Conservation (phyloP, 2,329 filamentous ascomycete genomes). For the Lachnellula cervina region DNA sequence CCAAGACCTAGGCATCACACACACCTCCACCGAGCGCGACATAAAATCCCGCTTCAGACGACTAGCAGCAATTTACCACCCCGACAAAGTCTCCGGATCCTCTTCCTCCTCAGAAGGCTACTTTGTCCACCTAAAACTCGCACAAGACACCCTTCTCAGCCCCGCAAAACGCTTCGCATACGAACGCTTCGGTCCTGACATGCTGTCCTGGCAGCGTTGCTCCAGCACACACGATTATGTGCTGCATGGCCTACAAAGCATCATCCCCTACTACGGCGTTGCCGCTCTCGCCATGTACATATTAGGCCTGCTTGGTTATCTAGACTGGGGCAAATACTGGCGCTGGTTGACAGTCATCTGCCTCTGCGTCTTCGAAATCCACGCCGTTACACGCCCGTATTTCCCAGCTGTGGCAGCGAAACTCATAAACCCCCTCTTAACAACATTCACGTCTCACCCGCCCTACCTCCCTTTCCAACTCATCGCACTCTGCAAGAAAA, state of each 20-base stretch:
- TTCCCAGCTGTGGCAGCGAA: constrained; percentile 42
- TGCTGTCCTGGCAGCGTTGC: constrained; percentile 62
- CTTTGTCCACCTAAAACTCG: constrained; percentile 80
- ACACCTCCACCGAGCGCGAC: constrained; percentile 64
- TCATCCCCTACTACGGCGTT: constrained; percentile 57
- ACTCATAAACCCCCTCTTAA: constrained; percentile 42
- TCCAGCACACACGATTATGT: constrained; percentile 70
- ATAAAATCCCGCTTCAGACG: constrained; percentile 83
- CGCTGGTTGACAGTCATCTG: constrained; percentile 54
- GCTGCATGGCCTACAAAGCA: constrained; percentile 55
- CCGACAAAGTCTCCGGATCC: constrained; percentile 61
- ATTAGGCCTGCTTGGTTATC: constrained; percentile 60
- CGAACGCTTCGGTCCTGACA: constrained; percentile 76
- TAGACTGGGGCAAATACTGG: constrained; percentile 63
- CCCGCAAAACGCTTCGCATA: constrained; percentile 78
- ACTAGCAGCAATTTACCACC: constrained; percentile 67
- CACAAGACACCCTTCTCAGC: constrained; percentile 76
- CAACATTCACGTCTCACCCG: constrained; percentile 39
- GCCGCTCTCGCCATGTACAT: constrained; percentile 55
- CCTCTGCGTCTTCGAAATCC: constrained; percentile 53
- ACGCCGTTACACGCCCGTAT: constrained; percentile 49
- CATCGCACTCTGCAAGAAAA: constrained; percentile 68
- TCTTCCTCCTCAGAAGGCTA: constrained; percentile 39
- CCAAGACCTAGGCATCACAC: constrained; percentile 64
- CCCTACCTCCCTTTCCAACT: constrained; percentile 82